phyloP scores from a whole-genome alignment of 495 filamentous ascomycete species.

The Xylaria nigripes region DNA sequence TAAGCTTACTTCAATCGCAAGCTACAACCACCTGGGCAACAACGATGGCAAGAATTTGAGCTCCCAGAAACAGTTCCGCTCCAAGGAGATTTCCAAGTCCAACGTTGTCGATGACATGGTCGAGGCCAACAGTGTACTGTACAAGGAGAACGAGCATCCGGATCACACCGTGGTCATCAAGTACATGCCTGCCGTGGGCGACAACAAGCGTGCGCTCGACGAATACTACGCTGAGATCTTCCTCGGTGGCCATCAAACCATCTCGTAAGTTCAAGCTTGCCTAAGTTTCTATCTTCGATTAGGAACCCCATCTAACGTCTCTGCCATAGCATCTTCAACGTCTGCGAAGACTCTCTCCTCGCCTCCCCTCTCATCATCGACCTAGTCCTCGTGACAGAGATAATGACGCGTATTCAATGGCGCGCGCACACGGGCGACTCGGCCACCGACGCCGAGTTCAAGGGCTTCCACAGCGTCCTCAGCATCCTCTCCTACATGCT shows the following conservation, averaged over 20 bases:
- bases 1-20: constrained; percentile 97
- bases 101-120: constrained; percentile 99
- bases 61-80: constrained; percentile 96
- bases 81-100: constrained; percentile 98
- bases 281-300: neutral
- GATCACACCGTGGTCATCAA: constrained; percentile 91
- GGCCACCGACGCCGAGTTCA: constrained; percentile 58
- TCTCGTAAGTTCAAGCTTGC: constrained; percentile 47
- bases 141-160: constrained; percentile 78
- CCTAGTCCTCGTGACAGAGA: constrained; percentile 81
- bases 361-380: constrained; percentile 98
- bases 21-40: constrained; percentile 99
- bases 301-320: neutral
- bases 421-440: constrained; percentile 48
- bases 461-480: constrained; percentile 93
- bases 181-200: constrained; percentile 98
- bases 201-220: constrained; percentile 97
- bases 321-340: constrained; percentile 73
- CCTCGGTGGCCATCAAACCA: constrained; percentile 96
- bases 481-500: constrained; percentile 99
- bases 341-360: constrained; percentile 96
- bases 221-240: constrained; percentile 99
- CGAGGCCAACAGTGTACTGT: constrained; percentile 83
- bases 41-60: constrained; percentile 98
- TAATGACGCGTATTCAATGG: constrained; percentile 98